These are phyloP conservation scores for Solanum arcanum DNA, from an alignment of 257 asterid genomes.

Conservation along the genomic window DNA sequence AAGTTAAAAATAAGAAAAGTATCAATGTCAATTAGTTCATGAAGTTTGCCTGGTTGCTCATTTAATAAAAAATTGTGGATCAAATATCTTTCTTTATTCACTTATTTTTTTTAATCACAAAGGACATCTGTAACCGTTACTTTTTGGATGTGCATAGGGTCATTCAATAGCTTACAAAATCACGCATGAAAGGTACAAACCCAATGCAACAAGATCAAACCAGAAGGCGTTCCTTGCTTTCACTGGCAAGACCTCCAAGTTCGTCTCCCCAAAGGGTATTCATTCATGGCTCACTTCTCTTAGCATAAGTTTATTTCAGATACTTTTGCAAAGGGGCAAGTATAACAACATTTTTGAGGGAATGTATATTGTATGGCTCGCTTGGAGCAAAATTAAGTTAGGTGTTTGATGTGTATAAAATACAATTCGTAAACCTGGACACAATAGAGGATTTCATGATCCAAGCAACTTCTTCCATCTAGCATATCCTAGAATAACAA, in stretches of 20 bases:
- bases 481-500: constrained; percentile 61
- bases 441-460: constrained; percentile 18
- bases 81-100: no score
- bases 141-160: no score
- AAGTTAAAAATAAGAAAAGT: not conserved
- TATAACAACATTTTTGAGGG: not conserved
- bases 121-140: no score
- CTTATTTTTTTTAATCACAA: not conserved
- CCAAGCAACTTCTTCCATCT: constrained; percentile 92
- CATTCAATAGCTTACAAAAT: not conserved
- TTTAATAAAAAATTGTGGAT: not conserved
- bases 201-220: not conserved
- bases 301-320: not conserved
- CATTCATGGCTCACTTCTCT: not conserved
- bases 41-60: not conserved
- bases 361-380: not conserved
- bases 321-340: not conserved
- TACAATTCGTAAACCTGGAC: not conserved
- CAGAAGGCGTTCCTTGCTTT: not conserved
- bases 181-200: no score
- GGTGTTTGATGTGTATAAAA: not conserved
- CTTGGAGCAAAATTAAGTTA: not conserved
- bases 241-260: not conserved
- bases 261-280: no score
- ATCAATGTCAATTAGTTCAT: not conserved